Percentiles rank a stretch among this genome's conserved stretches.
These are phyloP conservation scores for Zea mays DNA, from an alignment of 176 grass and related monocot genomes.

Conservation along the genomic window DNA sequence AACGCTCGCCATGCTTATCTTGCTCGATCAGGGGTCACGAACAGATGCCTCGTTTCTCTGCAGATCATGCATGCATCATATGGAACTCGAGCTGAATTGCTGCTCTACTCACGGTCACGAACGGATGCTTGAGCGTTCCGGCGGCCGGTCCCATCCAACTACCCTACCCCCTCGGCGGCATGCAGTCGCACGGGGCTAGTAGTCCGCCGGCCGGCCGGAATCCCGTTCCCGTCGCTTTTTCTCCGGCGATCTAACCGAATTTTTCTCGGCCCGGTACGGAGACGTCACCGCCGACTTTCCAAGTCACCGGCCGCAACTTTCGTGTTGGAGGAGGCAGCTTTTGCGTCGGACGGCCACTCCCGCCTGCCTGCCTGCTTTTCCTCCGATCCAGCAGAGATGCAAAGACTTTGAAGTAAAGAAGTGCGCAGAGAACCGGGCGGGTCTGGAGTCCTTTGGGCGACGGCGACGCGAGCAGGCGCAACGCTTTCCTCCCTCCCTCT, in stretches of 20 bases:
- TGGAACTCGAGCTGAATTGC: slow-evolving; percentile 29
- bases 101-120: not conserved
- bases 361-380: slow-evolving; percentile 34
- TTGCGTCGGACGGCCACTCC: slow-evolving; percentile 58
- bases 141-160: not conserved
- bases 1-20: slow-evolving; percentile 33
- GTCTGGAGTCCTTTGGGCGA: slow-evolving; percentile 24
- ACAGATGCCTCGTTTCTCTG: not conserved
- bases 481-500: not conserved
- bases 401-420: not conserved
- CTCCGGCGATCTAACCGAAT: slow-evolving; percentile 19
- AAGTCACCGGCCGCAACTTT: slow-evolving; percentile 54
- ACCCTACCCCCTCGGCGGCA: no score
- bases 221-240: slow-evolving; percentile 20
- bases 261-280: slow-evolving; percentile 26
- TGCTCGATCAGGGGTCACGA: not conserved
- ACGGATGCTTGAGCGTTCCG: not conserved
- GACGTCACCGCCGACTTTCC: slow-evolving; percentile 51
- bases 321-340: slow-evolving; percentile 31
- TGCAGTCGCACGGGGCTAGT: no score
- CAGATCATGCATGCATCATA: not conserved
- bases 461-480: not conserved
- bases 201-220: not conserved
- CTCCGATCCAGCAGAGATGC: slow-evolving; percentile 24
- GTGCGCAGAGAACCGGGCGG: slow-evolving; percentile 5